Percentiles rank a stretch among this genome's conserved stretches.
These are phyloP conservation scores for Phalaenopsis hybrid DNA, from an alignment of 116 monocot species.

Conservation along the genomic window DNA sequence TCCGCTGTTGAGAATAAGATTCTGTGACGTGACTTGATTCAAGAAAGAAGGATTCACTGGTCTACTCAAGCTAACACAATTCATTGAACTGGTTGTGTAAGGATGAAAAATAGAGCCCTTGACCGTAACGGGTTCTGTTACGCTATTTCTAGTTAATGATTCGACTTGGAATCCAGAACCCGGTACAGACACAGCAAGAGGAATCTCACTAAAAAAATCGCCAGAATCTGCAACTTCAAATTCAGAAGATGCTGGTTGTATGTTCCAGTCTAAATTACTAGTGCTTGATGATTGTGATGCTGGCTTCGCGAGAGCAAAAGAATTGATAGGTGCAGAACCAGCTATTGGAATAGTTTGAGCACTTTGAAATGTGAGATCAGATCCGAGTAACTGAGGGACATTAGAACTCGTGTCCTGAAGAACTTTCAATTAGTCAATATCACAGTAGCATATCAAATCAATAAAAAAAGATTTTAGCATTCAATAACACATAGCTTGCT, in stretches of 20 bases:
- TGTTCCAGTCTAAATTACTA: conserved; percentile 21
- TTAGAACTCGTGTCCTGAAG: conserved; percentile 31
- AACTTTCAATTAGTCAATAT: conserved; percentile 7
- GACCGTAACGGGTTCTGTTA: conserved; percentile 2
- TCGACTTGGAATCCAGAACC: conserved; percentile 17
- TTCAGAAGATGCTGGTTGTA: conserved; percentile 27
- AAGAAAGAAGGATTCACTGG: conserved; percentile 14
- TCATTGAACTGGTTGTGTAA: not conserved
- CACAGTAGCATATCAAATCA: not conserved
- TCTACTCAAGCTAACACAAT: conserved; percentile 8
- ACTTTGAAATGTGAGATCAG: conserved; percentile 14
- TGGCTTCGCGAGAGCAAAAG: conserved; percentile 19
- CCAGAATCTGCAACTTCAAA: conserved; percentile 45
- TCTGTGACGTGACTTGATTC: conserved; percentile 18
- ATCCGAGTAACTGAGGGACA: conserved; percentile 15
- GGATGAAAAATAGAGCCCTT: conserved; percentile 9
- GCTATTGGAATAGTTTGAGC: conserved; percentile 14
- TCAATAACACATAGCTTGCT: not conserved
- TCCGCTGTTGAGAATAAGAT: conserved; percentile 5
- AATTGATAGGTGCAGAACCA: conserved; percentile 5
- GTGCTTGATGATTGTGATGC: conserved; percentile 27
- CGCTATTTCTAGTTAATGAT: conserved; percentile 13
- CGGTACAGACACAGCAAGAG: conserved; percentile 15
- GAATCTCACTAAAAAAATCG: conserved; percentile 18
- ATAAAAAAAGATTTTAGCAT: not conserved